phyloP scores from a whole-genome alignment of 1,284 basidiomycete genomes.

The Tylopilus sp. region DNA sequence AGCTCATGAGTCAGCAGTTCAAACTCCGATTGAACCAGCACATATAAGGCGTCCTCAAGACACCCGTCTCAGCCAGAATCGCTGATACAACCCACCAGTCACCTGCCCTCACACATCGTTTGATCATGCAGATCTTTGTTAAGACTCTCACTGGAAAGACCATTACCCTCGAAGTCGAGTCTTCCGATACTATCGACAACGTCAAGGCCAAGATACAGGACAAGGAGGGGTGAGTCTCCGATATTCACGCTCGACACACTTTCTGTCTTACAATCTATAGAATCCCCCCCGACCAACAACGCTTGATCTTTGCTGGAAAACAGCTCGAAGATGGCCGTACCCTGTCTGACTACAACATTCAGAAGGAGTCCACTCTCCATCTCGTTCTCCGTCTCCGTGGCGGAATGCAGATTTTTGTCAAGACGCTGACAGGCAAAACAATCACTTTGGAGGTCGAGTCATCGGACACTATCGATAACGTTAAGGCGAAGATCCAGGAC shows the following conservation, averaged over 20 bases:
- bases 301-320: constrained; percentile 86
- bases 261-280: constrained; percentile 29
- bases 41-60: constrained; percentile 23
- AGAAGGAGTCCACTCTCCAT: constrained; percentile 80
- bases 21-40: constrained; percentile 21
- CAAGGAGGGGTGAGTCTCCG: constrained; percentile 74
- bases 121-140: constrained; percentile 76
- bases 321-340: constrained; percentile 81
- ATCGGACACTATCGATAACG: constrained; percentile 86
- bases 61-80: background rate
- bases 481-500: constrained; percentile 82
- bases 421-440: constrained; percentile 89
- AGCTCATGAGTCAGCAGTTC: constrained; percentile 12
- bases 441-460: constrained; percentile 94
- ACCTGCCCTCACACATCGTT: constrained; percentile 25
- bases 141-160: constrained; percentile 90
- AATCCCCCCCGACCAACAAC: constrained; percentile 80
- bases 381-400: constrained; percentile 83
- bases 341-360: constrained; percentile 81
- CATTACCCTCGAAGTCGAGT: constrained; percentile 90
- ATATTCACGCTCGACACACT: rapidly evolving
- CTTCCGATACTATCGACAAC: constrained; percentile 87
- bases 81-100: constrained; percentile 41
- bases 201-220: constrained; percentile 84
- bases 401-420: constrained; percentile 89